Base-by-base conservation (phyloP, 495 filamentous ascomycete genomes). In the Penicillium robsamsonii region DNA sequence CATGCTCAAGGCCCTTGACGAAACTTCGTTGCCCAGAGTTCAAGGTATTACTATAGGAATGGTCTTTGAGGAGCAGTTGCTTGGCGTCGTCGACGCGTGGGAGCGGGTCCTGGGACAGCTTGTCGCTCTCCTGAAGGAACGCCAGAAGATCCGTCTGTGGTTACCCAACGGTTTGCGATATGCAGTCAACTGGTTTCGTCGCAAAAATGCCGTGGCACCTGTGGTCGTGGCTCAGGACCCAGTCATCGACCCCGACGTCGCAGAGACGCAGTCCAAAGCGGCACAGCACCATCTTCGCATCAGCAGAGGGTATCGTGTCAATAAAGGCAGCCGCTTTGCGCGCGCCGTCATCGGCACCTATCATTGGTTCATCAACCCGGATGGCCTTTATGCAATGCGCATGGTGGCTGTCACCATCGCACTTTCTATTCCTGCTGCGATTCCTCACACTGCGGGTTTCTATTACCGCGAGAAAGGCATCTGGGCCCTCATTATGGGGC, bases 401-500 rank as follows among this genome's bases (percentile, higher is more conserved):
- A 63, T 75, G 58, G 75, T 76, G 2, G 48, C 69, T 27, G 67
- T 78, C 8, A 76, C 74, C 1, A 66, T 78, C n/a, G 74, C 75
- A 5, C 66, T 76, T 12, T 62, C 55, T 6, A 71, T 79, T 13
- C 66, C 73, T 4, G 70, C 66, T 3, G 73, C 64, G 0, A 68
- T 79, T 15, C 75, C 75, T 0, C 54, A 58, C 20, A 71, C 64
- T 29, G 73, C 76, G 13, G 70, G 76, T 2, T 78, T 79, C 48
- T 79, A 68, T 48, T 79, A 72, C 38, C 68, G 74, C 6, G 69
- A 78, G 47, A 77, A 75, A 50, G 75, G 76, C 4, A 50, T 79
- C 0, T 79, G 76, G 76, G 76, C 62, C 1, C 48, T 79, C 42
- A 78, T 79, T 31, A 79, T 78, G 74, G 73, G 59, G 3, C 76